Evolutionary conservation across 129 eudicot species (phyloP).

Genomic region (Tanacetum coccineum): DNA sequence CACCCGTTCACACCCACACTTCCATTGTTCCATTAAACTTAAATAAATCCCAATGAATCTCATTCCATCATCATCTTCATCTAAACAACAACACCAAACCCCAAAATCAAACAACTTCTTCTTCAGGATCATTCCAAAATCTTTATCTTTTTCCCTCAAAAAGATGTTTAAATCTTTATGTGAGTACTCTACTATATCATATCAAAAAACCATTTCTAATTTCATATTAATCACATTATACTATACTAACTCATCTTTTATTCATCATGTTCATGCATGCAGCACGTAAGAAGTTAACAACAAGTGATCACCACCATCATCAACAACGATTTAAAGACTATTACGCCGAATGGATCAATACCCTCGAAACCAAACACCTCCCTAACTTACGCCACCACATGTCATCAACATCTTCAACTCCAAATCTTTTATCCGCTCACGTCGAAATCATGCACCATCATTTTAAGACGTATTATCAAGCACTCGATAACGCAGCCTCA

Average conservation of each 20-base stretch:
- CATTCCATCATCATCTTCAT: no score
- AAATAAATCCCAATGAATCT: no score
- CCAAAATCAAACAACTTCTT: no score
- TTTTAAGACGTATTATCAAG: conserved; percentile 64
- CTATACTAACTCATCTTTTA: not conserved
- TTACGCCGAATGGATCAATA: conserved; percentile 60
- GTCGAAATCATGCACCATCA: conserved; percentile 62
- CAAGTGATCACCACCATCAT: conserved; percentile 8
- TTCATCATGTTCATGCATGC: conserved; percentile 2
- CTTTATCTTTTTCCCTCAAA: conserved; percentile 6
- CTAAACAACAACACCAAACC: no score
- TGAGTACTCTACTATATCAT: conserved; percentile 11
- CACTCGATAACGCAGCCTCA: conserved; percentile 73
- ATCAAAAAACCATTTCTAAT: not conserved
- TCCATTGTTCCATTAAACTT: no score
- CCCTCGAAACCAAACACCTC: conserved; percentile 57
- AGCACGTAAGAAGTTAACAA: conserved; percentile 41
- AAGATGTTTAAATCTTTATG: conserved; percentile 36
- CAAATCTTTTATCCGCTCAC: conserved; percentile 62
- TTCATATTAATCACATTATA: not conserved
- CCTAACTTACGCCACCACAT: conserved; percentile 68
- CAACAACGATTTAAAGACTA: conserved; percentile 53
- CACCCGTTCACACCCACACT: no score
- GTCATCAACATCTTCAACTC: conserved; percentile 42
- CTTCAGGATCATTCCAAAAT: no score